A percentile compares a stretch with the other conserved stretches of the same genome.
Conservation (phyloP, 1,139 yeast species). For the Kodamaea derodonti region DNA sequence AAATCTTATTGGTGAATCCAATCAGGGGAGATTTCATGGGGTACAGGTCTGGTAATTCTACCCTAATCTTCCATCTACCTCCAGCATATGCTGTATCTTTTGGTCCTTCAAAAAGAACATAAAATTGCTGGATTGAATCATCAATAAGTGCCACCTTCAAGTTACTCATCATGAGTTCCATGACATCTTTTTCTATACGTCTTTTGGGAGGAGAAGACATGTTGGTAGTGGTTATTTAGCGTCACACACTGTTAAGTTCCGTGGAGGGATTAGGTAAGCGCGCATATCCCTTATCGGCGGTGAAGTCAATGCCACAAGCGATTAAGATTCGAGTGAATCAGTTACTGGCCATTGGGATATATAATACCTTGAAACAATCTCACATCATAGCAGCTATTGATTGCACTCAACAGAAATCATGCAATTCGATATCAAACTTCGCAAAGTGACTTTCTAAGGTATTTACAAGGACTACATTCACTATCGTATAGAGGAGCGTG, state of each 20-base stretch:
- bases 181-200: slow-evolving; percentile 93
- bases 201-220: slow-evolving; percentile 78
- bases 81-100: slow-evolving; percentile 84
- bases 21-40: slow-evolving; percentile 96
- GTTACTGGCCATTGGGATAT: slow-evolving; percentile 6
- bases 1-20: slow-evolving; percentile 87
- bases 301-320: slow-evolving; percentile 1
- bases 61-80: slow-evolving; percentile 89
- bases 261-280: slow-evolving; percentile 2
- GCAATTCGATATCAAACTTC: too few species aligned
- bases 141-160: slow-evolving; percentile 83
- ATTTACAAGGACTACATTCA: too few species aligned
- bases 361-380: too few species aligned
- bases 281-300: neutral
- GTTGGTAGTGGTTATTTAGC: slow-evolving; percentile 1
- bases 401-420: too few species aligned
- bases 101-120: slow-evolving; percentile 86
- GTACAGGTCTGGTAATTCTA: slow-evolving; percentile 91
- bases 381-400: too few species aligned
- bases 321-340: neutral
- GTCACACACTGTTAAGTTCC: slow-evolving; percentile 4
- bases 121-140: slow-evolving; percentile 89
- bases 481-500: too few species aligned
- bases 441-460: too few species aligned
- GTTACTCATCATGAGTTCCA: slow-evolving; percentile 96